phyloP scores from a whole-genome alignment of 768 basidiomycete species.

The Gyrodon lividus region DNA sequence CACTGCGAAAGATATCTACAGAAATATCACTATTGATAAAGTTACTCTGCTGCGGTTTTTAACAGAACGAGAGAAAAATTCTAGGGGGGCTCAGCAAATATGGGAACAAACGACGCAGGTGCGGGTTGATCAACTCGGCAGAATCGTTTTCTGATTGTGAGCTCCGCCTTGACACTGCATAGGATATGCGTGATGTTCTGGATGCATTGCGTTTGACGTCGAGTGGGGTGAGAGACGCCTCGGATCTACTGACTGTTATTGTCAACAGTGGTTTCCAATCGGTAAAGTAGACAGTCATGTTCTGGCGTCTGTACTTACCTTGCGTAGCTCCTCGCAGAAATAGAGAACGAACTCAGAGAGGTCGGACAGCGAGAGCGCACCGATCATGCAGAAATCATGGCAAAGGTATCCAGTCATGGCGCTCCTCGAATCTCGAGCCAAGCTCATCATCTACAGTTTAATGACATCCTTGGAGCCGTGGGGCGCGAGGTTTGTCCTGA shows the following conservation, averaged over 20 bases:
- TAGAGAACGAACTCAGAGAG: conserved; percentile 17
- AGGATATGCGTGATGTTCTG: conserved; percentile 32
- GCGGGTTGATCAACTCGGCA: conserved; percentile 8
- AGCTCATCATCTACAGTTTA: conserved; percentile 24
- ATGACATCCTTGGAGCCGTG: conserved; percentile 22
- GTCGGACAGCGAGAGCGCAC: conserved; percentile 20
- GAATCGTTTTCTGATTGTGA: neutral
- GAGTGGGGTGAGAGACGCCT: conserved; percentile 18
- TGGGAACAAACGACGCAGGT: conserved; percentile 32
- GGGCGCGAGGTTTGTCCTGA: conserved; percentile 21
- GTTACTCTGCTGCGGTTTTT: conserved; percentile 48
- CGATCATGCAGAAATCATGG: conserved; percentile 19
- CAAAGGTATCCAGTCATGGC: conserved; percentile 19
- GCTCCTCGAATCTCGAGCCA: neutral
- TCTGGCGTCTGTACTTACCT: conserved; percentile 4
- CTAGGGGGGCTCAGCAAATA: conserved; percentile 25
- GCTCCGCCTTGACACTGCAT: neutral
- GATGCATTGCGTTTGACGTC: conserved; percentile 18
- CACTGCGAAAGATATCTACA: conserved; percentile 63
- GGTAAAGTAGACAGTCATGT: conserved; percentile 14
- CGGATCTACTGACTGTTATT: conserved; percentile 17
- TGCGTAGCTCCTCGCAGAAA: conserved; percentile 24
- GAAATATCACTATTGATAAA: conserved; percentile 62
- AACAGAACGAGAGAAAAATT: conserved; percentile 41
- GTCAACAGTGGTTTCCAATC: conserved; percentile 18